A percentile compares a stretch with the other conserved stretches of the same genome.
Evolutionary conservation across 2,329 filamentous ascomycete genomes (phyloP).

Genomic region (Colletotrichum gloeosporioides): DNA sequence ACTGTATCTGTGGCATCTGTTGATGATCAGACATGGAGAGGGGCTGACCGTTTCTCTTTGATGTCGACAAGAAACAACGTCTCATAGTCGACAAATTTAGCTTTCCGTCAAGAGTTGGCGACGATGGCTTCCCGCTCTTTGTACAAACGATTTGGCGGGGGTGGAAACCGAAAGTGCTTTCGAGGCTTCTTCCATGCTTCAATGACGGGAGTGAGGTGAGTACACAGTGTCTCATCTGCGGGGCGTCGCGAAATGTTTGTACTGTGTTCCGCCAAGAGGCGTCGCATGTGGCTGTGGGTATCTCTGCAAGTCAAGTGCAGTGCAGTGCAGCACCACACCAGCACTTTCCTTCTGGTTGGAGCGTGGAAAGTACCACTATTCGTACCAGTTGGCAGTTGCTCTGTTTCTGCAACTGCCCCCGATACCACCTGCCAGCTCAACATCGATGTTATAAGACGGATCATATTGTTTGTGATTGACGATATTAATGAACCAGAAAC

Average conservation of each 20-base stretch:
- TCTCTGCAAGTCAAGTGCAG: neutral
- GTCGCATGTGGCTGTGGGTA: neutral
- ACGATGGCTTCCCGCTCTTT: slow-evolving; percentile 6
- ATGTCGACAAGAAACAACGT: neutral
- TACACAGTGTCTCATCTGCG: neutral
- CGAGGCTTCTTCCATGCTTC: neutral
- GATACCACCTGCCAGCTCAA: neutral
- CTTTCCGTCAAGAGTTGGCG: neutral
- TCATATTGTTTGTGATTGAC: neutral
- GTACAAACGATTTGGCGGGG: neutral
- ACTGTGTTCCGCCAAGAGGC: neutral
- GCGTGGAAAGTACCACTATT: neutral
- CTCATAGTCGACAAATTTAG: neutral
- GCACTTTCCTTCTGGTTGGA: neutral
- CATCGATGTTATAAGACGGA: neutral
- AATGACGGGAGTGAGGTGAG: neutral
- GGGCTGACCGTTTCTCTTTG: neutral
- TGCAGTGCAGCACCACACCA: neutral
- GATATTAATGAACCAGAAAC: neutral
- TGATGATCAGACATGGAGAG: neutral
- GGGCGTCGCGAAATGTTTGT: neutral
- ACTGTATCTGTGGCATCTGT: neutral
- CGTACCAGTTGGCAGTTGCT: neutral
- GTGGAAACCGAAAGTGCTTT: neutral
- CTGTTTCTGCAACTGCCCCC: neutral